Percentiles rank a stretch among this genome's conserved stretches.
These are phyloP conservation scores for Penicilliopsis zonata DNA, from an alignment of 495 filamentous ascomycete genomes.

Conservation along the genomic window DNA sequence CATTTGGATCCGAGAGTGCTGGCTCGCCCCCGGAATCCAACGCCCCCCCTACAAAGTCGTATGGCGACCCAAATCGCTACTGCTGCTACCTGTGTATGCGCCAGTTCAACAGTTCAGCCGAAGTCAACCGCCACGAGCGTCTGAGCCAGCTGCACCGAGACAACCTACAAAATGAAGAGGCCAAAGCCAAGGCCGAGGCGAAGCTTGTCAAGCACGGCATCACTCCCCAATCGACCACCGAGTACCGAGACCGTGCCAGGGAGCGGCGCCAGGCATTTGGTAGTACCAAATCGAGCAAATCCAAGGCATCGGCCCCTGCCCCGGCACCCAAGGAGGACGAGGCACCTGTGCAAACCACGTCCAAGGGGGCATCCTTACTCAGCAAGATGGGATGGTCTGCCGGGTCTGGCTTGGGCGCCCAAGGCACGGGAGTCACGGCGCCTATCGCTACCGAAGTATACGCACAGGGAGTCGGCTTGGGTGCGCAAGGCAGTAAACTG, in stretches of 20 bases:
- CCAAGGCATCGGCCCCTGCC: conserved; percentile 21
- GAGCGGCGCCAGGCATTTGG: conserved; percentile 69
- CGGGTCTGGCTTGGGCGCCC: conserved; percentile 69
- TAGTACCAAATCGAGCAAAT: conserved; percentile 42
- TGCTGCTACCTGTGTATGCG: conserved; percentile 71
- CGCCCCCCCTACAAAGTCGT: conserved; percentile 41
- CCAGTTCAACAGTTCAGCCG: conserved; percentile 54
- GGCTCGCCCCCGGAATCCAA: conserved; percentile 5
- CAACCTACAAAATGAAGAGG: conserved; percentile 51
- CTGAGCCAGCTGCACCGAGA: conserved; percentile 60
- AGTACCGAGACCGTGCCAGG: conserved; percentile 75
- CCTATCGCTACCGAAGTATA: conserved; percentile 73
- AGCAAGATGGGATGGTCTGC: conserved; percentile 86
- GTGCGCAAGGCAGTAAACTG: conserved; percentile 69
- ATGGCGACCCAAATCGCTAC: conserved; percentile 55
- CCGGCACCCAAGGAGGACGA: conserved; percentile 15
- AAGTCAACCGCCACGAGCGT: conserved; percentile 66
- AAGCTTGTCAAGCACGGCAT: conserved; percentile 45
- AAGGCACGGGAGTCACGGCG: conserved; percentile 63
- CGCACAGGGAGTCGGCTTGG: conserved; percentile 71
- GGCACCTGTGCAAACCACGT: conserved; percentile 32
- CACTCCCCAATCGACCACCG: conserved; percentile 15
- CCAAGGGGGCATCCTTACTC: conserved; percentile 76
- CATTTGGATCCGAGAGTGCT: conserved; percentile 4
- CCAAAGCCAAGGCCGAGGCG: conserved; percentile 43